Evolutionary conservation across 495 filamentous ascomycete species (phyloP), one percentile per base, ranked within the genome.

Genomic region (Xylaria intraflava): DNA sequence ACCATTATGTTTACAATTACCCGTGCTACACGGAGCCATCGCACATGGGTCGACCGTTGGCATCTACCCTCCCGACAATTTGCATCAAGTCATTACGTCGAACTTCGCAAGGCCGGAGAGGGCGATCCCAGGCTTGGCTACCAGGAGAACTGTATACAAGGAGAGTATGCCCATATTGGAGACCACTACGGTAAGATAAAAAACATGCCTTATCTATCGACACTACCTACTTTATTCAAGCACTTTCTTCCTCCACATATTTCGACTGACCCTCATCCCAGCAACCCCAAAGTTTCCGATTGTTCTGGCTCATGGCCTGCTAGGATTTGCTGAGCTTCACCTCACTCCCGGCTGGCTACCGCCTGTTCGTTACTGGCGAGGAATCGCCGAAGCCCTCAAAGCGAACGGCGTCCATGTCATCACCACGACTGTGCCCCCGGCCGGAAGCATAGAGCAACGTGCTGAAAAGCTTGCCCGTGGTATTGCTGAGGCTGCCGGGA

Each of bases 331-430:
- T 52, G 86, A 95, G 66, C 72, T 96, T 44, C 83, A 76, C 27
- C 69, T 94, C 5, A 85, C 82, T 8, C 87, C 89, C 11, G 73
- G 71, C 38, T 78, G 78, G 53, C 68, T 95, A 2, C 91, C 90
- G 0, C 79, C 84, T 2, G 81, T 97, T 20, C 81, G 87, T 33
- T 97, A 97, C 67, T 97, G 92, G 92, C 83, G 86, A 30, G 92
- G 92, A 1, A 95, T 97, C 56, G 82, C 79, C 31, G 86, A 93
- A 53, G 89, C 86, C 2, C 71, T 96, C 17, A 72, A 67, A 9
- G 78, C 83, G 41, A 85, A 87, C 55, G 83, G 83, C 3, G 76
- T 89, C 16, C 79, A 91, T 57, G 89, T 96, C 30, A 88, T 95
- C 46, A 88, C 82, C 3, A 82, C 89, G 7, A 78, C 82, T 2